Conservation (phyloP, 306 rosid species). For the Acacia melanoxylon region DNA sequence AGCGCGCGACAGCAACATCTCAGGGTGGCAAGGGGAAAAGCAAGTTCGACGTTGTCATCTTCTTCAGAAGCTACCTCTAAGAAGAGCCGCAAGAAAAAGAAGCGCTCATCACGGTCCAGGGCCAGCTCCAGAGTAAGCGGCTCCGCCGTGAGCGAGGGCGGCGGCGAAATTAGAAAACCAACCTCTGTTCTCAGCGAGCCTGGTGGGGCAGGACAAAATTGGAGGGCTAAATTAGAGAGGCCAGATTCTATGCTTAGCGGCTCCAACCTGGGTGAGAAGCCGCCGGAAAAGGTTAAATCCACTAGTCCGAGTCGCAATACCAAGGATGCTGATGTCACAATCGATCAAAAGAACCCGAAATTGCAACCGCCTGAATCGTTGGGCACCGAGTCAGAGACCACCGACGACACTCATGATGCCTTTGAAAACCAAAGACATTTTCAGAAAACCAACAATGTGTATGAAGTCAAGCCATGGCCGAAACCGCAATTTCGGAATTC, state of each 20-base stretch:
- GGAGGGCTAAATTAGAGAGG: slow-evolving; percentile 27
- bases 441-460: neutral
- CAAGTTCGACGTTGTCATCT: slow-evolving; percentile 39
- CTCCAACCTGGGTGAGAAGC: slow-evolving; percentile 24
- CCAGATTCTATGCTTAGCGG: slow-evolving; percentile 28
- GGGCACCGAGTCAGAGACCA: neutral
- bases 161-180: slow-evolving; percentile 6
- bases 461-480: slow-evolving; percentile 33
- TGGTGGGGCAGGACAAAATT: neutral
- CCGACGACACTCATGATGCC: neutral
- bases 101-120: slow-evolving; percentile 35
- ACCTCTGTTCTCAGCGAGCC: slow-evolving; percentile 27
- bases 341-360: neutral
- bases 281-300: neutral
- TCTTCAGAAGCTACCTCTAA: slow-evolving; percentile 34
- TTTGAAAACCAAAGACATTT: neutral
- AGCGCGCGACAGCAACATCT: slow-evolving; percentile 37
- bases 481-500: slow-evolving; percentile 19
- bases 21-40: slow-evolving; percentile 33
- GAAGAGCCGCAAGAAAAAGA: slow-evolving; percentile 25
- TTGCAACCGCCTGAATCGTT: neutral
- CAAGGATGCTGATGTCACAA: neutral
- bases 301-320: slow-evolving; percentile 9
- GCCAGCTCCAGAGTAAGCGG: slow-evolving; percentile 45
- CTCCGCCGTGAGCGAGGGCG: slow-evolving; percentile 22